Base-by-base conservation (phyloP, 768 basidiomycete genomes). In the Xanthoconium purpureum region DNA sequence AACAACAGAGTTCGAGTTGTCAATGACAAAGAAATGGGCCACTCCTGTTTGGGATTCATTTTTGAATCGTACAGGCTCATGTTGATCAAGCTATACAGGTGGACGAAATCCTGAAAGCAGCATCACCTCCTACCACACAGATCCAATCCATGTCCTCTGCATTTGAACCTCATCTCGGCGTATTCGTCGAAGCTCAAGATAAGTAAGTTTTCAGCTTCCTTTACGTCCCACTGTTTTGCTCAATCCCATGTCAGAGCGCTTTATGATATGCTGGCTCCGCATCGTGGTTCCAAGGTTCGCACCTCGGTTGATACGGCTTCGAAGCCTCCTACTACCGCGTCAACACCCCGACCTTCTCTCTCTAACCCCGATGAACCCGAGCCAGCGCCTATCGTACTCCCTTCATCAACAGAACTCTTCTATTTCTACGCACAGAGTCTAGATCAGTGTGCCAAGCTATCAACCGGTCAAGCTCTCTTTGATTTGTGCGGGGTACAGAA, bases 111-210 rank as follows among this genome's bases (percentile, higher is more conserved):
- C 70, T 92, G 20, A 79, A 79, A 52, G 70, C 75, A 8, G 79
- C 80, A 0, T 78, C 84, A 37, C 60, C 78, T 10, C 78, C 83
- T 13, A 71, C 83, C 36, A 72, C 80, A 20, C 78, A 79, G n/a
- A 61, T 66, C 29, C 87, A 83, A 64, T 76, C 87, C 1, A 89
- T 99, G 40, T 89, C 93, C 0, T 81, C 88, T n/a, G 87, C 92
- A 6, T 98, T 98, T 66, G 96, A 98, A 57, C 82, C 89, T 0
- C 89, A 97, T 71, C 91, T 98, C 79, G 79, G 84, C 28, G 84
- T 99, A 38, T 98, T 96, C 64, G 88, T 98, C 43, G 92, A 97
- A 54, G 94, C 97, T 33, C 97, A 98, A 68, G 94, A 98, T 78
- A 93, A 88, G 94, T 78, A 87, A 84, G 90, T 30, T 52, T 47